These are phyloP conservation scores for Trichophyton benhamiae DNA, from an alignment of 2,329 filamentous ascomycete genomes.

Conservation along the genomic window DNA sequence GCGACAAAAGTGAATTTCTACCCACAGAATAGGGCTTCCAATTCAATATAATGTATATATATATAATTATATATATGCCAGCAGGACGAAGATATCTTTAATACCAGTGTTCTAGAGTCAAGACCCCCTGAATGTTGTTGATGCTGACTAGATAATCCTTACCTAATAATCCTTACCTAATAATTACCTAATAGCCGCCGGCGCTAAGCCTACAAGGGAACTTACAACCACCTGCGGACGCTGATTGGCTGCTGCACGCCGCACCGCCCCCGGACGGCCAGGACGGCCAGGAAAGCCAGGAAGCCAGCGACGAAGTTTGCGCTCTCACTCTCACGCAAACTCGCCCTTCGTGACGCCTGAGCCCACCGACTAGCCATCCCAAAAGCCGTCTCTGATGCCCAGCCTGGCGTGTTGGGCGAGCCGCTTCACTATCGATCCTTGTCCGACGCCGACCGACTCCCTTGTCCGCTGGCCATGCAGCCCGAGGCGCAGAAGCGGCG, in stretches of 20 bases:
- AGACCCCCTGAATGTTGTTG: too few species aligned
- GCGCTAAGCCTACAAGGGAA: neutral
- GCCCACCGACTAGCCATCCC: neutral
- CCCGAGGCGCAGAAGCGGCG: slow-evolving; percentile 9
- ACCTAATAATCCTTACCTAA: neutral
- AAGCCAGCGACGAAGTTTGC: neutral
- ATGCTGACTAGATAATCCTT: neutral
- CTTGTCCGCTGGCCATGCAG: neutral
- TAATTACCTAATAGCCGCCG: neutral
- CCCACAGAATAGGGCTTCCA: too few species aligned
- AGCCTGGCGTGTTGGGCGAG: neutral
- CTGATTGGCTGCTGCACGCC: neutral
- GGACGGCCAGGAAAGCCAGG: too few species aligned
- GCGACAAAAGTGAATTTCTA: too few species aligned
- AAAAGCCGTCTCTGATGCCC: neutral
- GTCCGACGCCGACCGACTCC: neutral
- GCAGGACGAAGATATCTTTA: too few species aligned
- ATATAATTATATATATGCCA: too few species aligned
- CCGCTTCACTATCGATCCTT: neutral
- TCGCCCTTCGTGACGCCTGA: neutral
- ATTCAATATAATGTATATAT: too few species aligned
- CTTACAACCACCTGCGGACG: neutral
- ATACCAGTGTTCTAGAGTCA: too few species aligned
- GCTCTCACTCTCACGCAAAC: neutral
- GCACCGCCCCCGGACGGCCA: neutral